Percentiles rank a stretch among this genome's conserved stretches.
phyloP scores from a whole-genome alignment of 768 basidiomycete species.

The Tephrocybe rancida region DNA sequence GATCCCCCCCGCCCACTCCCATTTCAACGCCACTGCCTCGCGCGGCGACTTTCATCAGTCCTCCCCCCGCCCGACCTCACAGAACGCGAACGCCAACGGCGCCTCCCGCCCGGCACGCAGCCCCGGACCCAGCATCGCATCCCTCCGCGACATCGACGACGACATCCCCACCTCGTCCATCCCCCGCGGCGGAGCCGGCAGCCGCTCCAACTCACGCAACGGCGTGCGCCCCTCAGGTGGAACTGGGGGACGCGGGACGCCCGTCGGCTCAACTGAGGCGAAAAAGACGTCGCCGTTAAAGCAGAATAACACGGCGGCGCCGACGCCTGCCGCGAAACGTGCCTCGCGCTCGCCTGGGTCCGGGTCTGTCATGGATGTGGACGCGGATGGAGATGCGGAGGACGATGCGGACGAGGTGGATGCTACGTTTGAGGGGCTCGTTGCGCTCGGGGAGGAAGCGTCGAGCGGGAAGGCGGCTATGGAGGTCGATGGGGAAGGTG shows the following conservation, averaged over 20 bases:
- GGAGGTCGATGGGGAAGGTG: slow-evolving; percentile 17
- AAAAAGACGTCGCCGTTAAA: slow-evolving; percentile 14
- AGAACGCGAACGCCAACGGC: not conserved
- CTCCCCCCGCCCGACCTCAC: not conserved
- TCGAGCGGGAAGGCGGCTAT: slow-evolving; percentile 5
- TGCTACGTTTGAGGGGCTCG: slow-evolving; percentile 23
- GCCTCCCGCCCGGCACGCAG: slow-evolving; percentile 7
- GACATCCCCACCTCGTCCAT: not conserved
- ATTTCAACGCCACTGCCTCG: slow-evolving; percentile 6
- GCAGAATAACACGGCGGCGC: slow-evolving; percentile 13
- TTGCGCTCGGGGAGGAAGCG: slow-evolving; percentile 12
- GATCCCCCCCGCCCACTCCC: slow-evolving; percentile 7
- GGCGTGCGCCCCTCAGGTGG: slow-evolving; percentile 3
- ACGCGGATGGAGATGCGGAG: slow-evolving; percentile 33
- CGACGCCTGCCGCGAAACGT: slow-evolving; percentile 19
- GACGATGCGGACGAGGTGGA: slow-evolving; percentile 40
- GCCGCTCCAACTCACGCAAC: slow-evolving; percentile 12
- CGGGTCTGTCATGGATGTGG: slow-evolving; percentile 23
- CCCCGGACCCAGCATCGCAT: slow-evolving; percentile 10
- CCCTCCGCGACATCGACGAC: slow-evolving; percentile 1
- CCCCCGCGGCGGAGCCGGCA: not conserved
- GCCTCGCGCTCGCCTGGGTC: slow-evolving; percentile 8
- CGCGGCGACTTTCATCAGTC: slow-evolving; percentile 9
- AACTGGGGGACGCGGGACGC: not conserved
- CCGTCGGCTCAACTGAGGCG: not conserved